phyloP scores from a whole-genome alignment of 441 rosid genomes.

The Pelargonium myrrhifolium region DNA sequence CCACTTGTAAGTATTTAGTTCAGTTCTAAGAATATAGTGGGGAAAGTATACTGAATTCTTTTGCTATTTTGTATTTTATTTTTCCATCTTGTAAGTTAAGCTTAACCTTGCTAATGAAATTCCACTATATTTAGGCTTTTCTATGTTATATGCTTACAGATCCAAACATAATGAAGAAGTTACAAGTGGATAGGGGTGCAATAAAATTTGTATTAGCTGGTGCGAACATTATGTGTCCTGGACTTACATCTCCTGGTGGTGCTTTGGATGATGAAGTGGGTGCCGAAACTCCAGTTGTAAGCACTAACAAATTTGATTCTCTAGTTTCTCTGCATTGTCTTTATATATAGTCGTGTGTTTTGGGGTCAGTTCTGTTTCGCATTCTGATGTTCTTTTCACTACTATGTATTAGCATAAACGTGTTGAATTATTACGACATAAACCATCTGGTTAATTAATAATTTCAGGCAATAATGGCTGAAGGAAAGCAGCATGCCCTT shows the following conservation, averaged over 20 bases:
- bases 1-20: neutral
- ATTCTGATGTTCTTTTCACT: neutral
- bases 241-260: constrained; percentile 97
- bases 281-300: constrained; percentile 91
- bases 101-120: constrained; percentile 4
- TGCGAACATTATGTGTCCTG: constrained; percentile 99
- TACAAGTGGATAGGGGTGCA: constrained; percentile 96
- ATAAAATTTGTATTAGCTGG: constrained; percentile 89
- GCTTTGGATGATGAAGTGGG: constrained; percentile 82
- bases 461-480: constrained; percentile 91
- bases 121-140: neutral
- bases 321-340: neutral
- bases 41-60: neutral
- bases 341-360: neutral
- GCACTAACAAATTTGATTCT: constrained; percentile 4
- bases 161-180: constrained; percentile 87
- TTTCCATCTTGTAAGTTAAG: constrained; percentile 1
- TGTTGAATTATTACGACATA: neutral
- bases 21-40: neutral
- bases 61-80: neutral
- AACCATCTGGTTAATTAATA: constrained; percentile 16
- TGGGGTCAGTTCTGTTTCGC: neutral
- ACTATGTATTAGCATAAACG: neutral
- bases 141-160: constrained; percentile 34
- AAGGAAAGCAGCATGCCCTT: constrained; percentile 94